Conservation (phyloP, 1,284 basidiomycete genomes). For the Trichosporon asahii region DNA sequence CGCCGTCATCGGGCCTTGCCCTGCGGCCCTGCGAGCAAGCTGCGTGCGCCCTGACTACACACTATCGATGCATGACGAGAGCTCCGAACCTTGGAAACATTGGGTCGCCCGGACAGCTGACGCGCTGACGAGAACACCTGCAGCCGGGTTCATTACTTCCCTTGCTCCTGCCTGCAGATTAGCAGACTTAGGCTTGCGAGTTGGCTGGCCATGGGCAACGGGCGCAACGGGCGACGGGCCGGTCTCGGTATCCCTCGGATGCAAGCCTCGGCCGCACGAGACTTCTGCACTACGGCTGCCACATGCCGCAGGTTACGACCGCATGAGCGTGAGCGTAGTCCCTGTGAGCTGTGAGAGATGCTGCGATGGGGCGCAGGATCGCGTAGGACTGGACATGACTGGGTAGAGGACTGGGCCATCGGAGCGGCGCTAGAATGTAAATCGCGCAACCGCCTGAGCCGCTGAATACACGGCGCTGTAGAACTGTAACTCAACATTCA, state of each 20-base stretch:
- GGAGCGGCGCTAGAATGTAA: neutral
- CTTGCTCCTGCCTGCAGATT: conserved; percentile 7
- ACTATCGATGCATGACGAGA: neutral
- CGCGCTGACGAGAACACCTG: no score
- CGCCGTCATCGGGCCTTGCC: neutral
- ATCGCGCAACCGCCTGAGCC: neutral
- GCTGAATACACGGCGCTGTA: neutral
- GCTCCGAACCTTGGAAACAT: neutral
- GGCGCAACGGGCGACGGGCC: neutral
- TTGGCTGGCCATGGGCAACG: conserved; percentile 3
- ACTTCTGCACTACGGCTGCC: neutral
- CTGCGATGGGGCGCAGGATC: no score
- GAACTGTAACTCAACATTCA: neutral
- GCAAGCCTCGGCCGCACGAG: neutral
- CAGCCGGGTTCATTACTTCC: neutral
- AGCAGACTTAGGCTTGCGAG: neutral
- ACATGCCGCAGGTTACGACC: no score
- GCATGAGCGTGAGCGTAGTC: no score
- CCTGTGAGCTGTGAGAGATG: no score
- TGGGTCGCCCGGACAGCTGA: no score
- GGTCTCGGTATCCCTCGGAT: neutral
- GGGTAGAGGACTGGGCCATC: no score
- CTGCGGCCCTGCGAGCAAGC: neutral
- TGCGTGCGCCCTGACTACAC: neutral
- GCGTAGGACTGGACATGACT: no score